A percentile compares a stretch with the other conserved stretches of the same genome.
Evolutionary conservation across 352 stramenopile genomes (phyloP).

Genomic region (Phytophthora pseudosyringae): DNA sequence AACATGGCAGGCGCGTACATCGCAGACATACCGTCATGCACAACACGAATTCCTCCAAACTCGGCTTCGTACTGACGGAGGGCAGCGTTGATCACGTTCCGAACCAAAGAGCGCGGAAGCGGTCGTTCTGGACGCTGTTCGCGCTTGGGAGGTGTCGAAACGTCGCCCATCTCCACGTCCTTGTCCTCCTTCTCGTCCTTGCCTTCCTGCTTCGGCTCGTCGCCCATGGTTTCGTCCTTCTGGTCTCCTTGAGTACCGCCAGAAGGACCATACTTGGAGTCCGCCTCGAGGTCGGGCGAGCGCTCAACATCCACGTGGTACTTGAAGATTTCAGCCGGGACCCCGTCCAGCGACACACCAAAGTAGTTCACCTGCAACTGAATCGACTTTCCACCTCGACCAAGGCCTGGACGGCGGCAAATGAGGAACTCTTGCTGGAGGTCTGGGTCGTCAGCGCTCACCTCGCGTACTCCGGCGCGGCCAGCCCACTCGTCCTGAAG

Average conservation of each 20-base stretch:
- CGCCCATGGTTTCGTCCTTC: conserved; percentile 51
- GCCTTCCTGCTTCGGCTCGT: conserved; percentile 38
- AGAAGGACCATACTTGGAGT: conserved; percentile 60
- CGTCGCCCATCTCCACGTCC: conserved; percentile 58
- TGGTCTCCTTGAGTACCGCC: conserved; percentile 37
- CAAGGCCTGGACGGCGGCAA: no score
- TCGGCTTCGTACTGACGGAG: conserved; percentile 48
- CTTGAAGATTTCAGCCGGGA: no score
- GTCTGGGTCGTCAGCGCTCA: no score
- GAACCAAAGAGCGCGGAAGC: conserved; percentile 47
- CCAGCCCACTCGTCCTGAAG: no score
- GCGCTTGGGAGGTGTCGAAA: conserved; percentile 30
- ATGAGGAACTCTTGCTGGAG: no score
- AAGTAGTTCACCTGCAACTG: no score
- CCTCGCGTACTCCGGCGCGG: no score
- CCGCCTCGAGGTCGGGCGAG: conserved; percentile 32
- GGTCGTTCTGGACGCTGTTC: conserved; percentile 33
- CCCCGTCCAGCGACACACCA: no score
- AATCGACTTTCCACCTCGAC: background rate
- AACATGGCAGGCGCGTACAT: conserved; percentile 20
- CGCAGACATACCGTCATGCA: conserved; percentile 65
- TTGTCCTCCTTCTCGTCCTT: conserved; percentile 46
- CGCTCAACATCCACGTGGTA: no score
- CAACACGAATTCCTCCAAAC: conserved; percentile 51
- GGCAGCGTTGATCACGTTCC: conserved; percentile 63